Percentiles rank a stretch among this genome's conserved stretches.
phyloP scores from a whole-genome alignment of 2,329 filamentous ascomycete genomes.

The Ascochyta clinopodiicola region DNA sequence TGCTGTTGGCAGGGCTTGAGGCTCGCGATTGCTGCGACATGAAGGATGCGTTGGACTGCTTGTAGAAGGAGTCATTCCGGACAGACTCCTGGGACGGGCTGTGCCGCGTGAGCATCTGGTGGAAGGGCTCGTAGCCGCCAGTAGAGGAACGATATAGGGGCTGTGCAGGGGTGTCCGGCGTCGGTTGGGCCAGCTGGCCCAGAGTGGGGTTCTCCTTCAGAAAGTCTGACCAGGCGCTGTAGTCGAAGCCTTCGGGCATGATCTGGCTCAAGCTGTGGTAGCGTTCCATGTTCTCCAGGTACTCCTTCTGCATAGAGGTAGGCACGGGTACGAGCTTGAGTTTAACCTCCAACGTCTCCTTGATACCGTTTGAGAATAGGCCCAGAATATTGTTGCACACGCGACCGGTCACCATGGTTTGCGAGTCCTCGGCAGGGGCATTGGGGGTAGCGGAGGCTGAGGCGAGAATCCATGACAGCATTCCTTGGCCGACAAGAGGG shows the following conservation, averaged over 20 bases:
- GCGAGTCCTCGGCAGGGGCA: constrained; percentile 65
- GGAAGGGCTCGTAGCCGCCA: constrained; percentile 45
- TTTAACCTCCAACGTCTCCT: constrained; percentile 92
- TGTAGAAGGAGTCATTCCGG: constrained; percentile 38
- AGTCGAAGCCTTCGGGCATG: constrained; percentile 68
- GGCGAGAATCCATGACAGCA: constrained; percentile 83
- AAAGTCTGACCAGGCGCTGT: constrained; percentile 79
- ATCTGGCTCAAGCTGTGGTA: constrained; percentile 65
- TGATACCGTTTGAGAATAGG: constrained; percentile 80
- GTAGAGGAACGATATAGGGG: constrained; percentile 28
- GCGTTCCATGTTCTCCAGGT: constrained; percentile 65
- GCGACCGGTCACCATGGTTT: constrained; percentile 82
- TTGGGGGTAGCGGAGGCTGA: constrained; percentile 63
- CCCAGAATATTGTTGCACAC: constrained; percentile 86
- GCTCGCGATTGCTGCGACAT: constrained; percentile 48
- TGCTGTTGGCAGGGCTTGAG: constrained; percentile 54
- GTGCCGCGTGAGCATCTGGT: constrained; percentile 47
- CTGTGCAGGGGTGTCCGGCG: constrained; percentile 24
- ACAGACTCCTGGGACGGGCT: constrained; percentile 34
- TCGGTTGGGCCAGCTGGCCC: constrained; percentile 41
- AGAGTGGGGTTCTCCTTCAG: constrained; percentile 70
- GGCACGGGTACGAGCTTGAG: constrained; percentile 82
- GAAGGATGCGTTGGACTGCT: constrained; percentile 34
- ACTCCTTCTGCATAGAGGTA: constrained; percentile 67
- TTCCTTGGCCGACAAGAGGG: constrained; percentile 91